Conservation (phyloP, 2,329 filamentous ascomycete species). For the Scedosporium boydii region DNA sequence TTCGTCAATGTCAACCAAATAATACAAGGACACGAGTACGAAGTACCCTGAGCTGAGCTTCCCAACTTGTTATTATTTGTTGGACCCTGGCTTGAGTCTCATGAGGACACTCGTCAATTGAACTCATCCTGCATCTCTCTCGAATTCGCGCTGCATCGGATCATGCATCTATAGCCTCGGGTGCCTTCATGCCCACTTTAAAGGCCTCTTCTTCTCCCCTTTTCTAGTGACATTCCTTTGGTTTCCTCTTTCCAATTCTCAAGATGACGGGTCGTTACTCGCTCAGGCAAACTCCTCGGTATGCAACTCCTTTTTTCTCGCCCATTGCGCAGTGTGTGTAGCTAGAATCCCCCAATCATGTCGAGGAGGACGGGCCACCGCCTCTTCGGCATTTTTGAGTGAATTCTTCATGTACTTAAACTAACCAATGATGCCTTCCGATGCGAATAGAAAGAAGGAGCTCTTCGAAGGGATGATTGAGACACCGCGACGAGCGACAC, state of each 20-base stretch:
- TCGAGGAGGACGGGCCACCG: background rate
- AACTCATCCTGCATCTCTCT: background rate
- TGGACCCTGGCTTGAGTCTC: background rate
- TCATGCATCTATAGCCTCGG: background rate
- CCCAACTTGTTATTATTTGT: background rate
- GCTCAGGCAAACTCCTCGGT: slow-evolving; percentile 28
- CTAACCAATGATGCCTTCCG: background rate
- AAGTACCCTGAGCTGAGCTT: background rate
- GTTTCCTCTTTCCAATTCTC: background rate
- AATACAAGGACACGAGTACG: too few species aligned
- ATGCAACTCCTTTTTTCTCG: slow-evolving; percentile 9
- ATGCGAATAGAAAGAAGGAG: slow-evolving; percentile 43
- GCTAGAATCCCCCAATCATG: background rate
- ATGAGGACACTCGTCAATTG: background rate
- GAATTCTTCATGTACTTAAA: background rate
- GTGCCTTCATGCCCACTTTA: background rate
- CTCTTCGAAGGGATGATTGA: slow-evolving; percentile 53
- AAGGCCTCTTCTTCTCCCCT: background rate
- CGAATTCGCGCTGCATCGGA: background rate
- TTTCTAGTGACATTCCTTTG: background rate
- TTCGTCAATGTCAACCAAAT: background rate
- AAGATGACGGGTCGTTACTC: slow-evolving; percentile 29
- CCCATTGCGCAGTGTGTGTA: background rate
- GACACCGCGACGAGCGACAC: slow-evolving; percentile 39
- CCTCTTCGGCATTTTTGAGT: background rate